These are phyloP conservation scores for Polyporus arcularius DNA, from an alignment of 768 basidiomycete species.

Conservation along the genomic window DNA sequence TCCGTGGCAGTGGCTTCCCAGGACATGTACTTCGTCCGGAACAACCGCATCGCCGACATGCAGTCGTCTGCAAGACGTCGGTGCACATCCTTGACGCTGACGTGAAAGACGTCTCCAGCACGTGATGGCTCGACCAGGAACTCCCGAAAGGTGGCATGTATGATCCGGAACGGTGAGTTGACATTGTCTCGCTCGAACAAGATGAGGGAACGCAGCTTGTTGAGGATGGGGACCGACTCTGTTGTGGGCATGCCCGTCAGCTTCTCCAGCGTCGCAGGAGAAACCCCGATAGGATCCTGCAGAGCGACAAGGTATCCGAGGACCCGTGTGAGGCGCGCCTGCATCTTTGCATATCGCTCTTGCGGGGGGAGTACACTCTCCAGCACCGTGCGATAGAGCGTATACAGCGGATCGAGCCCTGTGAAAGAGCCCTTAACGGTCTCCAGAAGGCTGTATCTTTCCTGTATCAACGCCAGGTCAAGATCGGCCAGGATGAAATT, in stretches of 20 bases:
- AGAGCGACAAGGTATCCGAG: not conserved
- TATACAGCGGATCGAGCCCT: too few relatives aligned
- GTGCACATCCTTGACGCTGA: not conserved
- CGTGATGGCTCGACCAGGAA: slow-evolving; percentile 2
- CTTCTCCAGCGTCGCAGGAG: not conserved
- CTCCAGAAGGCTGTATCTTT: not conserved
- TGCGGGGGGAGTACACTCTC: not conserved
- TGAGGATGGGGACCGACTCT: not conserved
- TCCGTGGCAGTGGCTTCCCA: too few relatives aligned
- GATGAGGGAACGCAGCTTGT: not conserved
- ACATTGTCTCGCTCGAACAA: not conserved
- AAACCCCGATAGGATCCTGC: not conserved
- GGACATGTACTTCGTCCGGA: not conserved
- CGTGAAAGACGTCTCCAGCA: not conserved
- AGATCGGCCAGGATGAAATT: not conserved
- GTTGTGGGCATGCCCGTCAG: not conserved
- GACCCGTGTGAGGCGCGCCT: not conserved
- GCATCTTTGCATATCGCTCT: not conserved
- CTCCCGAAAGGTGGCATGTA: not conserved
- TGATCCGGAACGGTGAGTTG: not conserved
- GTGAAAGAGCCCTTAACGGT: not conserved
- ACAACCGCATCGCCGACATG: not conserved
- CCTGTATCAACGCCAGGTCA: not conserved
- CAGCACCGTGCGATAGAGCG: not conserved
- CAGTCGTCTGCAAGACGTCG: not conserved